Evolutionary conservation across 352 stramenopile genomes (phyloP).

Genomic region (Phytophthora idaei): DNA sequence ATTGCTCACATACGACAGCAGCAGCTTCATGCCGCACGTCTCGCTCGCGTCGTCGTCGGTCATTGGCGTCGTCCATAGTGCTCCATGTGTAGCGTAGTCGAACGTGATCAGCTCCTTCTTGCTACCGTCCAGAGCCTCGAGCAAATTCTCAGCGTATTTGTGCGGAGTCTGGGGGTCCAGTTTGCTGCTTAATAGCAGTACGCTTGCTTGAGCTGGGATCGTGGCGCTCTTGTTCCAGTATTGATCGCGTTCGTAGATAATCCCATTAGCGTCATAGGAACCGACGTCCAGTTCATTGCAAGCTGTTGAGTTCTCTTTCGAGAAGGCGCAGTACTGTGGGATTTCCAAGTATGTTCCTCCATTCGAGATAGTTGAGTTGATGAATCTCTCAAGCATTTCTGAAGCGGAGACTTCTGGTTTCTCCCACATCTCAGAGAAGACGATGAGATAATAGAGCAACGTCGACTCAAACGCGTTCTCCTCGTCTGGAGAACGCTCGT

Average conservation of each 20-base stretch:
- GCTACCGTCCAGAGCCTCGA: constrained; percentile 33
- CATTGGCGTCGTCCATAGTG: constrained; percentile 41
- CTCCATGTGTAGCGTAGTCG: constrained; percentile 44
- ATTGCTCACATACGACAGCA: constrained; percentile 51
- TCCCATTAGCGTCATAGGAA: constrained; percentile 27
- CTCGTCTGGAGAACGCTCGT: constrained; percentile 10
- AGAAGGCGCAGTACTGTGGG: constrained; percentile 59
- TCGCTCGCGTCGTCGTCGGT: constrained; percentile 21
- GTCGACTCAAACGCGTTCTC: constrained; percentile 36
- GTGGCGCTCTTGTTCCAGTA: constrained; percentile 65
- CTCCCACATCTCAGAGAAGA: constrained; percentile 65
- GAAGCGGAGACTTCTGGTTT: constrained; percentile 19
- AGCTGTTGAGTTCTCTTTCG: constrained; percentile 42
- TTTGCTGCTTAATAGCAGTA: constrained; percentile 57
- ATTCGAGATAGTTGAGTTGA: constrained; percentile 22
- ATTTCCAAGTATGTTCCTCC: constrained; percentile 32
- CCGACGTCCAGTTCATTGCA: constrained; percentile 33
- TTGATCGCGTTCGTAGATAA: constrained; percentile 55
- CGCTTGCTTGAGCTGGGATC: constrained; percentile 44
- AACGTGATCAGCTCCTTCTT: constrained; percentile 56
- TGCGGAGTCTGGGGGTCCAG: constrained; percentile 56
- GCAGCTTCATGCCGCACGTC: constrained; percentile 53
- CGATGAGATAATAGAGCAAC: constrained; percentile 50
- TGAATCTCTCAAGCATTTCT: constrained; percentile 34
- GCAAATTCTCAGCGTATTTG: constrained; percentile 53